phyloP scores from a whole-genome alignment of 2,329 filamentous ascomycete species.

The Chalaropsis ovoidea region DNA sequence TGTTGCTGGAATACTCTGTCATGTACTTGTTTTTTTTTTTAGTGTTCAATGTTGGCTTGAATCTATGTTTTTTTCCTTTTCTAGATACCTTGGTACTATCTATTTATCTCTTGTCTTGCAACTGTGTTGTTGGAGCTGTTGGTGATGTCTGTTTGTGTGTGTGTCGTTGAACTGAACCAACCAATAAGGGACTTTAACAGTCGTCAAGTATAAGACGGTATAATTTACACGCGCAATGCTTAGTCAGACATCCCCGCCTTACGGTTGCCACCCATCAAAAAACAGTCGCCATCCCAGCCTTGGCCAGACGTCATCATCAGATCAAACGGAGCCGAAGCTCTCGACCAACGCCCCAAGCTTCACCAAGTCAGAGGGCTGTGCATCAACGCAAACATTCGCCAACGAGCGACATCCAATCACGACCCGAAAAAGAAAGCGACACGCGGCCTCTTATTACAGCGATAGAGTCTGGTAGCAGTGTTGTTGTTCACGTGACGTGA shows the following conservation, averaged over 20 bases:
- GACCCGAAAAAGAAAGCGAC: neutral
- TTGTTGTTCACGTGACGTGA: too few species aligned
- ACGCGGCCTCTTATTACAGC: too few species aligned
- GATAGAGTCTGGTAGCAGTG: too few species aligned
- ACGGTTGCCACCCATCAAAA: too few species aligned
- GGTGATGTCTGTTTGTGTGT: neutral
- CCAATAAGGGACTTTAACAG: too few species aligned
- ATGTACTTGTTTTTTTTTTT: conserved; percentile 11
- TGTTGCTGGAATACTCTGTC: conserved; percentile 16
- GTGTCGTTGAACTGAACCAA: too few species aligned
- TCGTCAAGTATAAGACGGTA: too few species aligned
- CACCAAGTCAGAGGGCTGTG: neutral
- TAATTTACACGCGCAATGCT: neutral
- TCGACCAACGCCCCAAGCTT: neutral
- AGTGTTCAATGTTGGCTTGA: conserved; percentile 12
- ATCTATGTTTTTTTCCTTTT: conserved; percentile 3
- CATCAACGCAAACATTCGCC: neutral
- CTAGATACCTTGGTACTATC: conserved; percentile 18
- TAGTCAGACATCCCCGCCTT: neutral
- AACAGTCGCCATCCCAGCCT: neutral
- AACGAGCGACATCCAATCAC: neutral
- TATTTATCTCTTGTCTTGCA: conserved; percentile 2
- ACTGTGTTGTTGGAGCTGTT: neutral
- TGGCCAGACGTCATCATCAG: conserved; percentile 7
- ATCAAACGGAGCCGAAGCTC: neutral